Evolutionary conservation across 352 stramenopile genomes (phyloP).

Genomic region (Phytophthora crassamura): DNA sequence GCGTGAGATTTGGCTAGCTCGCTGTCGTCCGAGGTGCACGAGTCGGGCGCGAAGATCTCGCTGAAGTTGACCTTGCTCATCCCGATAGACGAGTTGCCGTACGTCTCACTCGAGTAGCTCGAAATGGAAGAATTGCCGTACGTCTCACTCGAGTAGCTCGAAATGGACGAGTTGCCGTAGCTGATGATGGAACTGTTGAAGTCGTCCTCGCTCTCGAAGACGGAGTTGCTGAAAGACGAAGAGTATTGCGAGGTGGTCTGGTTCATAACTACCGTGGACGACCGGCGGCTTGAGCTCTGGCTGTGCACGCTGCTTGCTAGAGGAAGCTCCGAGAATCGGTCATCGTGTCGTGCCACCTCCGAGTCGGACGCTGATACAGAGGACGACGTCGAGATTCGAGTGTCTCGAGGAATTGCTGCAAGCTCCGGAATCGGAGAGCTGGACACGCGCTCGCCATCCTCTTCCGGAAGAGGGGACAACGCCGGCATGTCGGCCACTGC

Average conservation of each 20-base stretch:
- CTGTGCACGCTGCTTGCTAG: slow-evolving; percentile 16
- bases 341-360: slow-evolving; percentile 41
- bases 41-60: slow-evolving; percentile 56
- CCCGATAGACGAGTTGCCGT: slow-evolving; percentile 56
- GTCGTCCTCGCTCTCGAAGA: slow-evolving; percentile 25
- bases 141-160: slow-evolving; percentile 23
- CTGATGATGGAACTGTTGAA: slow-evolving; percentile 36
- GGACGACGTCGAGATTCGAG: slow-evolving; percentile 55
- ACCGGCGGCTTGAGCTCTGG: slow-evolving; percentile 39
- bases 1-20: slow-evolving; percentile 45
- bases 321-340: slow-evolving; percentile 27
- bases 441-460: slow-evolving; percentile 29
- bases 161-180: slow-evolving; percentile 39
- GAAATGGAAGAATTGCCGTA: too few species aligned
- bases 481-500: slow-evolving; percentile 30
- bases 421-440: slow-evolving; percentile 61
- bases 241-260: slow-evolving; percentile 41
- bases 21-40: slow-evolving; percentile 45
- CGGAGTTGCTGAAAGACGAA: slow-evolving; percentile 33
- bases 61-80: slow-evolving; percentile 79
- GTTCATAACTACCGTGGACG: slow-evolving; percentile 54
- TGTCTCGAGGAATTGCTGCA: slow-evolving; percentile 34
- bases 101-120: slow-evolving; percentile 54
- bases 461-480: slow-evolving; percentile 43
- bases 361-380: slow-evolving; percentile 50